These are phyloP conservation scores for Solanum ahanhuiri DNA, from an alignment of 257 asterid species.

Conservation along the genomic window DNA sequence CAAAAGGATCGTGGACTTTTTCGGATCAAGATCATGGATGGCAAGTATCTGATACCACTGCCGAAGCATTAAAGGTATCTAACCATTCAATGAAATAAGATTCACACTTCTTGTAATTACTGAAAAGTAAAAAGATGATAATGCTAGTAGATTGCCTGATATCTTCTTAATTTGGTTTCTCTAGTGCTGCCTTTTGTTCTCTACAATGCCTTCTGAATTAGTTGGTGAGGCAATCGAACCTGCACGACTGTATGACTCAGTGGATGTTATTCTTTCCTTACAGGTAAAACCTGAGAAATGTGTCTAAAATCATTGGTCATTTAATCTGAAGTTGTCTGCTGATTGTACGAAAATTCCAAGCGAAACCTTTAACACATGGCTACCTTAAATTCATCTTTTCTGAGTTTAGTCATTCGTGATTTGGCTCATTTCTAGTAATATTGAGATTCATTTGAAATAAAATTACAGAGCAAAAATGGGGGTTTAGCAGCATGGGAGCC, in stretches of 20 bases:
- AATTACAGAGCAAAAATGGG: conserved; percentile 75
- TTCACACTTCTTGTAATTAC: no score
- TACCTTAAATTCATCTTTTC: no score
- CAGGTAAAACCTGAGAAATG: conserved; percentile 35
- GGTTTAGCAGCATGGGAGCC: conserved; percentile 97
- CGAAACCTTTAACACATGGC: neutral
- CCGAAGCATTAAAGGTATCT: no score
- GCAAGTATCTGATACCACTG: no score
- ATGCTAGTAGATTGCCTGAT: no score
- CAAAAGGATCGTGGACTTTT: no score
- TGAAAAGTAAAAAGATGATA: no score
- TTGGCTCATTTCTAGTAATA: no score
- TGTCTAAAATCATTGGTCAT: neutral
- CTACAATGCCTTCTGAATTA: conserved; percentile 61
- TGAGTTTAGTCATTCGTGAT: no score
- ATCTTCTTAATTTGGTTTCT: no score
- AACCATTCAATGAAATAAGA: no score
- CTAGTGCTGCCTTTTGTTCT: conserved; percentile 47
- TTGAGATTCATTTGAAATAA: neutral
- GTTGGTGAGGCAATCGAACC: conserved; percentile 64
- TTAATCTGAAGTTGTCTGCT: neutral
- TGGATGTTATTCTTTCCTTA: conserved; percentile 49
- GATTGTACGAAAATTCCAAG: neutral
- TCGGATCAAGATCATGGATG: no score
- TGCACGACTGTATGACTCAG: conserved; percentile 54